Evolutionary conservation across 2,329 filamentous ascomycete genomes (phyloP).

Genomic region (Aspergillus udagawae): DNA sequence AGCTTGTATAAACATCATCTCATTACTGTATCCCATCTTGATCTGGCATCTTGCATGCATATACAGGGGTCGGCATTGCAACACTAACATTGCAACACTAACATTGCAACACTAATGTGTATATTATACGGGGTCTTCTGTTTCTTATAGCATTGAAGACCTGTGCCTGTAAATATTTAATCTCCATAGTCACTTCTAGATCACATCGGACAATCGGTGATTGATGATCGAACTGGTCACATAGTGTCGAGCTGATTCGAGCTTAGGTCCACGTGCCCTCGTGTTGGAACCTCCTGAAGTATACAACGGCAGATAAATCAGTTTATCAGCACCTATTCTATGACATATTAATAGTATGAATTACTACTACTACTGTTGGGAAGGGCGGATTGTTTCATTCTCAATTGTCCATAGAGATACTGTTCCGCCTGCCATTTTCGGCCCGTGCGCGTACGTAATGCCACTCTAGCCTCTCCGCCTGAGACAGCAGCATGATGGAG

Average conservation of each 20-base stretch:
- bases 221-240: too few relatives aligned
- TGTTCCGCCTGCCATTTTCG: slow-evolving; percentile 21
- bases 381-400: neutral
- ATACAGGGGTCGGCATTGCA: slow-evolving; percentile 14
- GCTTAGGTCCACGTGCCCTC: too few relatives aligned
- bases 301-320: neutral
- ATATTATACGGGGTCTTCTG: neutral
- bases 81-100: neutral
- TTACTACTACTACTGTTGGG: neutral
- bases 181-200: neutral
- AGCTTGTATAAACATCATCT: neutral
- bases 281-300: neutral
- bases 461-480: slow-evolving; percentile 39
- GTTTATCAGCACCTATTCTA: neutral
- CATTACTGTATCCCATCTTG: neutral
- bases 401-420: neutral
- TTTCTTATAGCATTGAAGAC: neutral
- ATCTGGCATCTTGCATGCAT: slow-evolving; percentile 8
- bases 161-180: neutral
- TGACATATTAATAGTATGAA: neutral
- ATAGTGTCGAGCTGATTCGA: too few relatives aligned
- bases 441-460: slow-evolving; percentile 30
- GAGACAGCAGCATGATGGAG: neutral
- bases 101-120: neutral
- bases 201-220: neutral